Evolutionary conservation across 2,329 filamentous ascomycete species (phyloP), one percentile per base, ranked within the genome.

Genomic region (Sclerotinia glacialis): DNA sequence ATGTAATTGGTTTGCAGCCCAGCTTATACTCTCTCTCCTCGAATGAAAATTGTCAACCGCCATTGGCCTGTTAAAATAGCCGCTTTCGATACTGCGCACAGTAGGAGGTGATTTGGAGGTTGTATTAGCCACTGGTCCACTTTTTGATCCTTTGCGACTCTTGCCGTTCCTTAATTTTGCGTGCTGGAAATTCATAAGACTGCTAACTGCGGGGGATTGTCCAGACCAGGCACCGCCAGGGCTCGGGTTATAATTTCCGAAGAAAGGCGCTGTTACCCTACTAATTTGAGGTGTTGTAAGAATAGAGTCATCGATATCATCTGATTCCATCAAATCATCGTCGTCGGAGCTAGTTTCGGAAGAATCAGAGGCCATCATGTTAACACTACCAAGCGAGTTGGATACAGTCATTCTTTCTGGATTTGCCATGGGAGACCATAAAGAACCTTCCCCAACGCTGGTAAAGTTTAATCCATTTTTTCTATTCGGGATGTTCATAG

Each of bases 1-100:
- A 70, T 95, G 89, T 26, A 97, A 80, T 73, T 96, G 92, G 71
- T 95, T 93, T 21, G 93, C 93, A 47, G 93, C 92, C 81, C 95
- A 88, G 71, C 91, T 96, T 68, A 98, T 88, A 77, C 92, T 97
- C 78, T 97, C 93, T 53, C 94, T 84, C 54, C 94, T 85, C 11
- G 89, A 84, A 49, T 83, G 80, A 70, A 82, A 77, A 9, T 77
- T 63, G 76, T 81, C 79, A 66, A 80, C 80, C 7, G 79, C 78
- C 50, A 81, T 78, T 67, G 83, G 82, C 53, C 79, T 77, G 2
- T 80, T 80, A 74, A 88, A 86, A 73, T 85, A 87, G 16, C 83
- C 82, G 23, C 67, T 67, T 55, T 76, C 75, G 53, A 74, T 67
- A 66, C 67, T 73, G 52, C 74, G 73, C 62, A 78, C 79, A 0